Evolutionary conservation across 2,329 filamentous ascomycete species (phyloP).

Genomic region (Xylariaceae sp.): DNA sequence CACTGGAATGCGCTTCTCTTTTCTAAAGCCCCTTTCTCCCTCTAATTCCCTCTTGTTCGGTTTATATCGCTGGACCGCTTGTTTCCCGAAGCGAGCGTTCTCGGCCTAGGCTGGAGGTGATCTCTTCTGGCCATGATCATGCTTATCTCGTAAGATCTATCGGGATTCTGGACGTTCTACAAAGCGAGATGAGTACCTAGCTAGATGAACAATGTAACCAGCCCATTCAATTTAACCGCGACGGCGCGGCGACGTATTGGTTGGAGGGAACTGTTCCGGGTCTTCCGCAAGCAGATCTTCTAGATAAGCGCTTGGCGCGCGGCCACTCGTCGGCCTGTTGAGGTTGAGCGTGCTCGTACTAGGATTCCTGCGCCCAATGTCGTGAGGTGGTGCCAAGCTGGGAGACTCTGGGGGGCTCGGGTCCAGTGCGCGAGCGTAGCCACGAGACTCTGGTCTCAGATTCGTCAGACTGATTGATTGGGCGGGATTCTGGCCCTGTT

Average conservation of each 20-base stretch:
- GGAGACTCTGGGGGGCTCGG: slow-evolving; percentile 67
- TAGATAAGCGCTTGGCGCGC: slow-evolving; percentile 84
- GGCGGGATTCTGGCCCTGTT: slow-evolving; percentile 40
- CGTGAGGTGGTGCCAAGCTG: slow-evolving; percentile 41
- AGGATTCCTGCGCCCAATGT: slow-evolving; percentile 38
- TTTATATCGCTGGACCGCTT: no score
- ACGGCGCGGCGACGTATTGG: no score
- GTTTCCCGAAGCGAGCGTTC: no score
- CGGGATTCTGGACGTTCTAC: no score
- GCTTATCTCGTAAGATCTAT: no score
- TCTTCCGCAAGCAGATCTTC: slow-evolving; percentile 87
- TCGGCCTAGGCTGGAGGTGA: no score
- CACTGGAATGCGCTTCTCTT: not conserved
- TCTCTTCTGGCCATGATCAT: no score
- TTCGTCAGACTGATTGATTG: slow-evolving; percentile 60
- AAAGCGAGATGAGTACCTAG: no score
- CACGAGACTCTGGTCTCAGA: slow-evolving; percentile 57
- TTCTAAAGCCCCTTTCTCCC: no score
- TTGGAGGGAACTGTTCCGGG: slow-evolving; percentile 48
- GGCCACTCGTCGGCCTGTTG: slow-evolving; percentile 61
- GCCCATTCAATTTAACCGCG: no score
- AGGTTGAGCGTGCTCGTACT: slow-evolving; percentile 68
- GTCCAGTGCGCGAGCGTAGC: slow-evolving; percentile 46
- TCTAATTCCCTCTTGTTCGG: no score
- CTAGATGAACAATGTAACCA: no score